Base-by-base conservation (phyloP, 768 basidiomycete species). In the Galerina marginata region DNA sequence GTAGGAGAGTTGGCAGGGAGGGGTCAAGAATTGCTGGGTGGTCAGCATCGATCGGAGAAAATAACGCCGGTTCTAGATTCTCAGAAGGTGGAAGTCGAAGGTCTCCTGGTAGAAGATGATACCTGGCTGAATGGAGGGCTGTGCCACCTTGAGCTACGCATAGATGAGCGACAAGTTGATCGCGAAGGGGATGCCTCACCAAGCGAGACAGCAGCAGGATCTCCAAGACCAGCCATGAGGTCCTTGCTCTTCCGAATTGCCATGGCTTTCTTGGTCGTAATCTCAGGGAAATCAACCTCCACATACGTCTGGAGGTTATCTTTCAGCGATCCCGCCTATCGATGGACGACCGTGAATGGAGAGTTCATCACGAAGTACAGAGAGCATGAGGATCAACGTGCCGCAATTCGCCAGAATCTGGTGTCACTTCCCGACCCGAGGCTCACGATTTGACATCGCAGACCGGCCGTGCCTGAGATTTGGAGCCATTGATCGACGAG, bases 361-460 rank as follows among this genome's bases (percentile, higher is more conserved):
- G 26, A n/a, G 46, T 47, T 60, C 43, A 50, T 58, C 29, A 33
- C 29, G 29, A 33, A 5, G 48, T 60, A 43, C 54, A 44, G 59
- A 62, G 50, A 33, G 51, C 44, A 54, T 62, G 57, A 53, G 64
- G n/a, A 47, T 63, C 53, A 43, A 83, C 91, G 77, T 77, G 93
- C 94, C 78, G 81, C 83, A 67, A 96, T 78, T 57, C 95, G 82
- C 95, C 96, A 99, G 72, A 92, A 99, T 54, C 97, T 80, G 2
- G 95, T 95, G 76, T 99, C 97, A 67, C 93, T 98, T 23, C 97
- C 97, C 2, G 96, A 91, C 0, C 97, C 97, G 33, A 98, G 74
- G 73, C 93, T 96, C n/a, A 99, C 84, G 55, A 99, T 89, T 79
- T 99, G 97, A 64, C 86, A 88, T 58, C 71, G 71, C 60, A 74